A percentile compares a stretch with the other conserved stretches of the same genome.
phyloP scores from a whole-genome alignment of 805 yeast genomes.

The Debaryomyces hansenii region DNA sequence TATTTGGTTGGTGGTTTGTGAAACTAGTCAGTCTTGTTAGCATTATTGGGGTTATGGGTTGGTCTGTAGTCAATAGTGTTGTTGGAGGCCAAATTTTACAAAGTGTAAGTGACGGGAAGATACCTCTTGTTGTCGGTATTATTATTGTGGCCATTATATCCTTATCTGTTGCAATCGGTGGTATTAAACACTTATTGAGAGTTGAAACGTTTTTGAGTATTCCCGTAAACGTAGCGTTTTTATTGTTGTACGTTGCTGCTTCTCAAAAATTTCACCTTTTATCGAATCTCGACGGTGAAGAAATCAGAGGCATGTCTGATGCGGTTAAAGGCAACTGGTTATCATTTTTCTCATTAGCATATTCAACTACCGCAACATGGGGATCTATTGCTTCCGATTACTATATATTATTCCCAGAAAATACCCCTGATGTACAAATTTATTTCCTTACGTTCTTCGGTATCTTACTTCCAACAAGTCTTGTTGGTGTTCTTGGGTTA shows the following conservation, averaged over 20 bases:
- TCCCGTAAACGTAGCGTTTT: constrained; percentile 67
- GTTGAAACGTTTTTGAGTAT: constrained; percentile 68
- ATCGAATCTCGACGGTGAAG: constrained; percentile 23
- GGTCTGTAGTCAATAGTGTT: constrained; percentile 90
- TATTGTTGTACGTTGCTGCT: constrained; percentile 64
- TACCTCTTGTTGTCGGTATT: constrained; percentile 75
- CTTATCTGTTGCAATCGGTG: constrained; percentile 70
- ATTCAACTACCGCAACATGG: constrained; percentile 86
- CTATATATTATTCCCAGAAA: constrained; percentile 77
- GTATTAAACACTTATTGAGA: constrained; percentile 67
- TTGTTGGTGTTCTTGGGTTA: constrained; percentile 74
- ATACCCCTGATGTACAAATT: constrained; percentile 53
- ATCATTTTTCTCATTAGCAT: constrained; percentile 69
- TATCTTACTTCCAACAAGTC: constrained; percentile 66
- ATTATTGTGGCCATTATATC: constrained; percentile 65
- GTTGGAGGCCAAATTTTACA: constrained; percentile 83
- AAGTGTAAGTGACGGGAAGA: constrained; percentile 60
- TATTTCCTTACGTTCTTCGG: constrained; percentile 66
- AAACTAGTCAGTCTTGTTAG: constrained; percentile 71
- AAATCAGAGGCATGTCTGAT: constrained; percentile 24
- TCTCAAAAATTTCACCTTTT: constrained; percentile 46
- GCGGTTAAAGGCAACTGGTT: constrained; percentile 68
- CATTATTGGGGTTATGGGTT: constrained; percentile 79
- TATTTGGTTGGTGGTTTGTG: constrained; percentile 86
- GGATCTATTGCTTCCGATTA: constrained; percentile 85